Base-by-base conservation (phyloP, 768 basidiomycete species). In the Psilocybe subaeruginosa region DNA sequence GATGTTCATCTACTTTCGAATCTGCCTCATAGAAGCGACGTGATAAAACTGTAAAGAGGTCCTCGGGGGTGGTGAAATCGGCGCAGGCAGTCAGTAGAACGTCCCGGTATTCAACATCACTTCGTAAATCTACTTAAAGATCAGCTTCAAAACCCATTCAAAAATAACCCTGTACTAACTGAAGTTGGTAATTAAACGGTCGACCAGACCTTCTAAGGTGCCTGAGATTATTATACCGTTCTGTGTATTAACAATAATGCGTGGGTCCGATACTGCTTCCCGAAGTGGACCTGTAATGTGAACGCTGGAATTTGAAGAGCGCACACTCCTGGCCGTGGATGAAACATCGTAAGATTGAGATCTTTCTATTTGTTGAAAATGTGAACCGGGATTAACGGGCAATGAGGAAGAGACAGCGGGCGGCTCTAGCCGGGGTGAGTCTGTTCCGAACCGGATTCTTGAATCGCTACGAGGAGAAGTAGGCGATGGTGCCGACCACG, bases 201-300 rank as follows among this genome's bases (percentile, higher is more conserved):
- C 75, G 3, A 82, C 69, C 27, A 82, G 62, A 9, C 79, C 81
- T 61, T 79, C 76, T 54, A 83, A 58, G 11, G 78, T 82, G 5
- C 77, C 82, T 8, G 78, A 73, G 16, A 64, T 64, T 3, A 83
- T 76, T 3, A 65, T 58, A 6, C 76, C 78, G 3, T 57, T 54
- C 7, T 62, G 65, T 14, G 72, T 47, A 55, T 76, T 64, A 43
- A 77, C 68, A 37, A 76, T 69, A 7, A 63, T 49, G 23, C 64
- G 62, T 8, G 67, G 64, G 35, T 73, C 69, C 12, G 68, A 60
- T 35, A 69, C 64, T 19, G 76, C 72, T 37, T 71, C 67, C 56
- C 62, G 60, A 31, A 71, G 64, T 8, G 57, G 58, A n/a, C 53
- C 58, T 16, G 64, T 50, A 29, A 64, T 43, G 35, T 68, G 68